These are phyloP conservation scores for Neoboletus brunneissimus DNA, from an alignment of 768 basidiomycete genomes.

Conservation along the genomic window DNA sequence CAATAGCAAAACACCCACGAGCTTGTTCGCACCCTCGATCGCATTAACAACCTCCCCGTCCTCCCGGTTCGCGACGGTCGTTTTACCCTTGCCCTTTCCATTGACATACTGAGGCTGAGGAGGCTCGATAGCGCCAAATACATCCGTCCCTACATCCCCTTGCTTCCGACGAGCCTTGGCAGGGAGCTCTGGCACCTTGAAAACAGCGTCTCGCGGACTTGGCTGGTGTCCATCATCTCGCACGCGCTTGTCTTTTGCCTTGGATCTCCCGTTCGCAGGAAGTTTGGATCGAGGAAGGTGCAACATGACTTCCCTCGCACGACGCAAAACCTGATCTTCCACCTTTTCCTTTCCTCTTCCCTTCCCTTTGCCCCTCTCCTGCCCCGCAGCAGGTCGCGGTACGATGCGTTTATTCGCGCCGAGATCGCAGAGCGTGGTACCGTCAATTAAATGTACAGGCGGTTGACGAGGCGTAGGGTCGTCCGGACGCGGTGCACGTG, in stretches of 20 bases:
- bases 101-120: conserved; percentile 11
- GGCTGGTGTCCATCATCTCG: background rate
- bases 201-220: conserved; percentile 8
- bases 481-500: conserved; percentile 60
- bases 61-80: conserved; percentile 27
- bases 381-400: background rate
- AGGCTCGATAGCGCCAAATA: conserved; percentile 28
- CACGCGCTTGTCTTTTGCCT: conserved; percentile 1
- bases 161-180: conserved; percentile 20
- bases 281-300: conserved; percentile 32
- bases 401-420: conserved; percentile 25
- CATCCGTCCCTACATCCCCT: conserved; percentile 25
- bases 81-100: conserved; percentile 40
- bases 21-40: conserved; percentile 60
- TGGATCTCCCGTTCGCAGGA: conserved; percentile 4
- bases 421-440: conserved; percentile 12
- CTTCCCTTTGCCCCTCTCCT: conserved; percentile 18
- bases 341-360: conserved; percentile 14
- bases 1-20: conserved; percentile 38
- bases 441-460: conserved; percentile 35
- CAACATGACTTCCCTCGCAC: conserved; percentile 39
- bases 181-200: conserved; percentile 54
- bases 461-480: conserved; percentile 77
- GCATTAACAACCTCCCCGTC: conserved; percentile 23
- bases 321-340: conserved; percentile 33